These are phyloP conservation scores for Globisporangium splendens DNA, from an alignment of 352 stramenopile genomes.

Conservation along the genomic window DNA sequence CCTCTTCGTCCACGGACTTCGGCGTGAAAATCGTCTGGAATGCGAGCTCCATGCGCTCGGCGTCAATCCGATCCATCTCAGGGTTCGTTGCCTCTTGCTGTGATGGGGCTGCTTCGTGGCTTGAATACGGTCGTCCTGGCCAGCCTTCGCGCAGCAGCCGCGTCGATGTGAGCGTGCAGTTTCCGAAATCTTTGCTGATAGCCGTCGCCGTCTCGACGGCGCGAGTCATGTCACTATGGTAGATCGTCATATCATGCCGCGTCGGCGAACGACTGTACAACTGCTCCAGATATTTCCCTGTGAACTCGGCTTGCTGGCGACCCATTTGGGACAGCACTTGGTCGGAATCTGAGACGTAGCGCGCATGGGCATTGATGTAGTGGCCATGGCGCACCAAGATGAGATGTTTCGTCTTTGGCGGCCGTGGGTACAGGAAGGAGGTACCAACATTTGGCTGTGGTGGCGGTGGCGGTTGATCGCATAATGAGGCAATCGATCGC, in stretches of 20 bases:
- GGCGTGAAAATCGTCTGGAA: constrained; percentile 48
- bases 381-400: constrained; percentile 78
- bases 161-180: constrained; percentile 36
- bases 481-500: constrained; percentile 12
- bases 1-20: constrained; percentile 23
- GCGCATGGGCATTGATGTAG: constrained; percentile 76
- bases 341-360: constrained; percentile 47
- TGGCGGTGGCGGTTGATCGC: constrained; percentile 1
- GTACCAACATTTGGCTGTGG: constrained; percentile 13
- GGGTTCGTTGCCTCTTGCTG: not conserved
- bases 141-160: constrained; percentile 71
- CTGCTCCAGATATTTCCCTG: constrained; percentile 61
- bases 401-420: constrained; percentile 65
- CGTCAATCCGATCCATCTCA: constrained; percentile 40
- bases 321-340: constrained; percentile 83
- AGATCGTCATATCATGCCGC: constrained; percentile 54
- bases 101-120: constrained; percentile 15
- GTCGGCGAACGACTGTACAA: constrained; percentile 50
- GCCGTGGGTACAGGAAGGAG: constrained; percentile 48
- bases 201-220: constrained; percentile 70
- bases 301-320: constrained; percentile 63
- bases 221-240: constrained; percentile 73
- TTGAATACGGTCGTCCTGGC: constrained; percentile 64
- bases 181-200: constrained; percentile 47
- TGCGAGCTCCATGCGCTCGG: constrained; percentile 59